Evolutionary conservation across 495 filamentous ascomycete species (phyloP), one percentile per base, ranked within the genome.

Genomic region (Barbatosphaeria neglecta): DNA sequence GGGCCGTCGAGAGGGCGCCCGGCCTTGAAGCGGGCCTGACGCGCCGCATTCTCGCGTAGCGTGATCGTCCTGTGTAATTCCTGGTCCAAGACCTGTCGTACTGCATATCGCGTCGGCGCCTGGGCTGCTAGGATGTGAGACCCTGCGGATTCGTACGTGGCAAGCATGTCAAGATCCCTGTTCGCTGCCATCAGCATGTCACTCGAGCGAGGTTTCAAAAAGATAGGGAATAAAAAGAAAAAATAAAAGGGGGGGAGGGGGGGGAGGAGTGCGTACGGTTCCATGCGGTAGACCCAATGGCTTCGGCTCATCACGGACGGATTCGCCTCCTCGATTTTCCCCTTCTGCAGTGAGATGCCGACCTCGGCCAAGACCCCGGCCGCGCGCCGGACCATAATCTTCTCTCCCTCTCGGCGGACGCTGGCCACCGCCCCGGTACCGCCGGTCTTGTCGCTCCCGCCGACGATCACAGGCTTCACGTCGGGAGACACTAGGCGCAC

Each of bases 211-310:
- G n/a, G n/a, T n/a, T n/a, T n/a, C n/a, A n/a, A n/a, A n/a, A n/a
- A n/a, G n/a, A n/a, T n/a, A n/a, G n/a, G n/a, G n/a, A n/a, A n/a
- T n/a, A n/a, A n/a, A n/a, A n/a, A n/a, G n/a, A n/a, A n/a, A 24
- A 23, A 15, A 11, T 23, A 22, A 8, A 3, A 47, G 11, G n/a
- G 23, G 22, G 22, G 41, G 16, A 16, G 27, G 24, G 35, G 45
- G 35, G 25, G 25, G 19, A 18, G 22, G 35, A 43, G 38, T 43
- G 80, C 83, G 70, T 70, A 89, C 78, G 92, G 92, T 55, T 96
- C 90, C 90, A 98, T 92, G 25, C 92, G 78, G 60, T 92, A 95
- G 10, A 90, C 81, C 82, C 83, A 95, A 52, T 73, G 67, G 28
- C 68, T 78, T 70, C 51, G 69, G 65, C 51, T 74, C 55, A 43